Conservation (phyloP, 345 rosid species). For the Kernera saxatilis region DNA sequence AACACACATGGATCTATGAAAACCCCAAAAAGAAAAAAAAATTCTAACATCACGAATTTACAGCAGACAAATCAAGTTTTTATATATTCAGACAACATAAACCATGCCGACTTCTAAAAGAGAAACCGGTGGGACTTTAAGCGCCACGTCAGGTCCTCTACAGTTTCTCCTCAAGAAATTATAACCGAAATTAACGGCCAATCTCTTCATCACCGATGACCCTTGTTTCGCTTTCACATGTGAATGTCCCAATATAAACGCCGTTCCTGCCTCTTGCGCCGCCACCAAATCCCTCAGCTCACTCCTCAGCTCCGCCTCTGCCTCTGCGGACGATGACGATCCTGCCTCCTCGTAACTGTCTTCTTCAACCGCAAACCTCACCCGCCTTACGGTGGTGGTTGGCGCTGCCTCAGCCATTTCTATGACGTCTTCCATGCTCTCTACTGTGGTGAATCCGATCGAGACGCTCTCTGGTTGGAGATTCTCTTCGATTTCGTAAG, state of each 20-base stretch:
- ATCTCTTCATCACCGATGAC: slow-evolving; percentile 65
- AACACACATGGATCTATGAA: too few species aligned
- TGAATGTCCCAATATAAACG: slow-evolving; percentile 88
- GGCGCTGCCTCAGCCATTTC: slow-evolving; percentile 54
- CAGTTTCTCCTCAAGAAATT: slow-evolving; percentile 90
- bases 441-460: slow-evolving; percentile 56
- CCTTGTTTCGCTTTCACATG: slow-evolving; percentile 95
- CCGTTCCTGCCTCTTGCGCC: slow-evolving; percentile 82
- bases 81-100: slow-evolving; percentile 50
- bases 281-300: slow-evolving; percentile 67
- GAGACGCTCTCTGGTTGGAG: slow-evolving; percentile 70
- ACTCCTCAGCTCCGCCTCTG: slow-evolving; percentile 38
- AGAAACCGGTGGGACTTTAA: slow-evolving; percentile 86
- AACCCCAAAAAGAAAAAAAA: background rate
- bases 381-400: slow-evolving; percentile 35
- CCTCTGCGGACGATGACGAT: slow-evolving; percentile 12
- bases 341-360: slow-evolving; percentile 35
- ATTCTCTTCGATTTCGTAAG: slow-evolving; percentile 56
- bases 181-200: slow-evolving; percentile 75
- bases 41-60: slow-evolving; percentile 11
- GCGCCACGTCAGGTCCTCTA: slow-evolving; percentile 86
- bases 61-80: background rate
- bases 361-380: slow-evolving; percentile 64
- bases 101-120: slow-evolving; percentile 96
- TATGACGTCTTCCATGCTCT: slow-evolving; percentile 56